Base-by-base conservation (phyloP, 2,329 filamentous ascomycete genomes). In the Pseudogymnoascus verrucosus region DNA sequence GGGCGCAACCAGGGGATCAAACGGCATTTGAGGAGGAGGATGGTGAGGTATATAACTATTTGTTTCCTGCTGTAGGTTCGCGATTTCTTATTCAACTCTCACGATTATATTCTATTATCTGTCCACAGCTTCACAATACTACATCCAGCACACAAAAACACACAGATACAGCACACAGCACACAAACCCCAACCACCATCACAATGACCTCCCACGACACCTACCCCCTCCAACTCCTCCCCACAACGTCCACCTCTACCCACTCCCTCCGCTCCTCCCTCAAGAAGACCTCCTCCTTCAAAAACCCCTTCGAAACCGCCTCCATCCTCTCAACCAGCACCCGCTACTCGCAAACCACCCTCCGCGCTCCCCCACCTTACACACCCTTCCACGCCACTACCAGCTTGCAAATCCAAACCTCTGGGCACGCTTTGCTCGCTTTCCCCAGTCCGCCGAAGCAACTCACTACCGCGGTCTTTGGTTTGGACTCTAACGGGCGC, bases 361-460 rank as follows among this genome's bases (percentile, higher is more conserved):
- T 63, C 62, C 36, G 44, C 23, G 21, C 60, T 26, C 44, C 21
- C n/a, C 60, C 60, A 36, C 11, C 34, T 14, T 44, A 44, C 19
- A 44, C 19, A 10, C 37, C 62, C 19, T 83, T 84, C 71, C 65
- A 63, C 7, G 75, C 80, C 3, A 79, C 78, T 1, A 73, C 74
- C 21, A 74, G 76, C 11, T 75, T 84, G 23, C 80, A 83, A 66
- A 78, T 85, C 68, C 76, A 82, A 67, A 74, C 79, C 0, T 65
- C 66, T 5, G 83, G 82, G 21, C 78, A 79, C 36, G 68, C 72
- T 0, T 68, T 76, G 57, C 65, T 81, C 61, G 75, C 77, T 14
- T 44, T 44, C 6, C 40, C 40, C 1, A 44, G 2, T 19, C 40
- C 40, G 10, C 40, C 40, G 3, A 44, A 44, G 10, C 40, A 44